Conservation (phyloP, 495 filamentous ascomycete genomes). For the Neurospora tetraspora region DNA sequence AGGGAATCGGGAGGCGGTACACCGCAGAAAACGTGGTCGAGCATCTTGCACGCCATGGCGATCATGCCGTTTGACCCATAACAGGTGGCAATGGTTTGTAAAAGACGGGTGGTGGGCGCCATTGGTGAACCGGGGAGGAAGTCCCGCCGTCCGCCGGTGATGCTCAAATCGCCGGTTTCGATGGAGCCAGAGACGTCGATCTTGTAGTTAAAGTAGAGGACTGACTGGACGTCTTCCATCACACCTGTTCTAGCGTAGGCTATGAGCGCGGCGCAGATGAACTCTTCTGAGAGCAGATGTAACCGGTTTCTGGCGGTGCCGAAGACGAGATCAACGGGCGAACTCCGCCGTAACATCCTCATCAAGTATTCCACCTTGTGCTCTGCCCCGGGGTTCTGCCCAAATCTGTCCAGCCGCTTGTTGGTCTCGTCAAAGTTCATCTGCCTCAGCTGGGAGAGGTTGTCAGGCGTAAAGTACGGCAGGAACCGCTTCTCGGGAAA, state of each 20-base stretch:
- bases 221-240: slow-evolving; percentile 3
- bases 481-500: slow-evolving; percentile 8
- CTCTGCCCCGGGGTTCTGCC: slow-evolving; percentile 15
- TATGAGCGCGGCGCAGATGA: slow-evolving; percentile 21
- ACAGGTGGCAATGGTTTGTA: slow-evolving; percentile 24
- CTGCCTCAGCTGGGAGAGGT: slow-evolving; percentile 6
- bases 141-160: background rate
- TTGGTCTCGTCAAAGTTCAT: slow-evolving; percentile 7
- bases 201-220: slow-evolving; percentile 4
- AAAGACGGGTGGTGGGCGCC: slow-evolving; percentile 18
- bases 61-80: slow-evolving; percentile 29
- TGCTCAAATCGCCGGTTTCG: background rate
- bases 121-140: slow-evolving; percentile 5
- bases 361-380: slow-evolving; percentile 17
- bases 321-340: slow-evolving; percentile 6
- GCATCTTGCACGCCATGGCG: slow-evolving; percentile 15
- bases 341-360: slow-evolving; percentile 13
- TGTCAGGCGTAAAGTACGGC: background rate
- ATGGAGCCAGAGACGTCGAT: slow-evolving; percentile 1
- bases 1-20: slow-evolving; percentile 20
- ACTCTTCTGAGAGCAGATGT: slow-evolving; percentile 23
- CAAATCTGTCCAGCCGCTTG: slow-evolving; percentile 8
- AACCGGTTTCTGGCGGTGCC: slow-evolving; percentile 1
- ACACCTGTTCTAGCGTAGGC: slow-evolving; percentile 20
- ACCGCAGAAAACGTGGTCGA: slow-evolving; percentile 17